phyloP scores from a whole-genome alignment of 352 stramenopile species.

The Phytophthora macrochlamydospora region DNA sequence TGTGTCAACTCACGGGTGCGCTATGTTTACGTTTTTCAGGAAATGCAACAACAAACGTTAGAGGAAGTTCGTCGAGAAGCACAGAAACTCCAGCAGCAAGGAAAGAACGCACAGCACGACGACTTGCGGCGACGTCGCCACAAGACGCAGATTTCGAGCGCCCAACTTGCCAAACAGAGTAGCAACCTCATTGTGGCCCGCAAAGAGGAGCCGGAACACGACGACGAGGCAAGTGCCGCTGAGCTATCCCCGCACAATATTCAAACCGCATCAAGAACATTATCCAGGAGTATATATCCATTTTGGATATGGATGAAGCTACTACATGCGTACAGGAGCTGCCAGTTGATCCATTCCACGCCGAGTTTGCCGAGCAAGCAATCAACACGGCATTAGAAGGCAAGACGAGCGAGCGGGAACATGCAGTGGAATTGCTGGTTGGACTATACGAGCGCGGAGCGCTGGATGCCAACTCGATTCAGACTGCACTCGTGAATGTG shows the following conservation, averaged over 20 bases:
- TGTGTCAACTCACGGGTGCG: neutral
- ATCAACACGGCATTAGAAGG: constrained; percentile 78
- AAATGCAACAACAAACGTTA: constrained; percentile 88
- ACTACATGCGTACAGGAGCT: constrained; percentile 74
- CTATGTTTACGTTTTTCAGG: constrained; percentile 26
- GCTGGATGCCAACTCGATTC: constrained; percentile 75
- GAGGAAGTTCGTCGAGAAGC: constrained; percentile 85
- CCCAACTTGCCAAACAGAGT: constrained; percentile 79
- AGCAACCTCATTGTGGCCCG: constrained; percentile 77
- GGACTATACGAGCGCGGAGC: constrained; percentile 71
- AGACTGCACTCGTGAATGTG: constrained; percentile 65
- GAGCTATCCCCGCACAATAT: constrained; percentile 49
- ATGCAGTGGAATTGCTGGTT: constrained; percentile 78
- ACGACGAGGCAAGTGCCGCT: constrained; percentile 11
- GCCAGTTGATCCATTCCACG: constrained; percentile 46
- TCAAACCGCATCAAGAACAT: constrained; percentile 87
- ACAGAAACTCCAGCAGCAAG: constrained; percentile 80
- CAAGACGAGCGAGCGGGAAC: constrained; percentile 69
- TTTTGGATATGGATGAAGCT: constrained; percentile 81
- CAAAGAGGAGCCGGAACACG: constrained; percentile 37
- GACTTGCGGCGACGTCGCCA: constrained; percentile 71
- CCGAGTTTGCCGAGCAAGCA: constrained; percentile 74
- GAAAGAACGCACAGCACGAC: constrained; percentile 90
- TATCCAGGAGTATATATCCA: constrained; percentile 85
- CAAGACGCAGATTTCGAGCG: constrained; percentile 81